Evolutionary conservation across 305 asterid genomes (phyloP).

Genomic region (Fraxinus greggii): DNA sequence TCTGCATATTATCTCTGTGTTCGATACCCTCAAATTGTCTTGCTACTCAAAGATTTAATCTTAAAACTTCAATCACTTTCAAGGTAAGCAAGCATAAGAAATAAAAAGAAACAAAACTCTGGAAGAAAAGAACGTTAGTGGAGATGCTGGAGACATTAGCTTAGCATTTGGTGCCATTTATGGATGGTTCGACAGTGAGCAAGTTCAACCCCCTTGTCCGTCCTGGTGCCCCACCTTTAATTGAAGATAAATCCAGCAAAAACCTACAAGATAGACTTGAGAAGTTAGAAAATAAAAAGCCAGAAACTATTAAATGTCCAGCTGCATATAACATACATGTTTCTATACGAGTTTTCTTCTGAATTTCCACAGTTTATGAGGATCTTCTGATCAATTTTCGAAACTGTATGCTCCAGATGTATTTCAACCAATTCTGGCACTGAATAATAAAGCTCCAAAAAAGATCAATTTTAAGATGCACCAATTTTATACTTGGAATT

Average conservation of each 20-base stretch:
- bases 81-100: conserved; percentile 5
- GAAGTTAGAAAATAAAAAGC: conserved; percentile 20
- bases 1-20: not conserved
- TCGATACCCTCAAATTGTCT: conserved; percentile 19
- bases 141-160: conserved; percentile 30
- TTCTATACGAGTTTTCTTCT: conserved; percentile 31
- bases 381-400: conserved; percentile 57
- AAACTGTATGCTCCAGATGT: conserved; percentile 47
- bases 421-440: conserved; percentile 38
- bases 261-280: conserved; percentile 39
- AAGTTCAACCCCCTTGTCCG: conserved; percentile 74
- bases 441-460: conserved; percentile 30
- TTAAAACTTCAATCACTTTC: conserved; percentile 23
- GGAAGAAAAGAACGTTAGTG: conserved; percentile 18
- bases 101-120: not conserved
- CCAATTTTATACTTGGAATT: not conserved
- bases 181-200: conserved; percentile 25
- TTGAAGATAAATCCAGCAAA: conserved; percentile 52
- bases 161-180: conserved; percentile 24
- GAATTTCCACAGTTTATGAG: conserved; percentile 36
- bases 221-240: conserved; percentile 80
- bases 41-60: conserved; percentile 10
- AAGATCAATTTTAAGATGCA: conserved; percentile 6
- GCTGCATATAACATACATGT: conserved; percentile 38
- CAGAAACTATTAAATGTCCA: not conserved